Conservation (phyloP, 2,329 filamentous ascomycete species). For the Rosellinia necatrix region DNA sequence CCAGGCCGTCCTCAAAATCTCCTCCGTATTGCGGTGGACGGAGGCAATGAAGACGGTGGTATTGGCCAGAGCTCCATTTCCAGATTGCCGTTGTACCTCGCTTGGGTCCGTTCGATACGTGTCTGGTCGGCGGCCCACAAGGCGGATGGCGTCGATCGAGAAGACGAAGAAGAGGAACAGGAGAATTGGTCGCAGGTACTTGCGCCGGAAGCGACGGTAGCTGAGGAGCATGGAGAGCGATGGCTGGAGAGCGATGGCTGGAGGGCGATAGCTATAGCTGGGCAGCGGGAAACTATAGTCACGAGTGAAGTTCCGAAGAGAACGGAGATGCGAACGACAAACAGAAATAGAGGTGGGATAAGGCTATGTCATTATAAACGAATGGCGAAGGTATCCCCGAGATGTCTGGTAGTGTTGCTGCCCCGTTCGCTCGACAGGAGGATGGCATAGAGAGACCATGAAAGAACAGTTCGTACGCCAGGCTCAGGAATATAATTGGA, state of each 20-base stretch:
- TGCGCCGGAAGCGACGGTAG: conserved; percentile 44
- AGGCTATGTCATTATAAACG: conserved; percentile 29
- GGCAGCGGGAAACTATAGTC: not conserved
- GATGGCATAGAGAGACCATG: conserved; percentile 13
- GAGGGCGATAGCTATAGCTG: no score
- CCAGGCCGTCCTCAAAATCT: conserved; percentile 64
- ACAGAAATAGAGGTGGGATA: conserved; percentile 1
- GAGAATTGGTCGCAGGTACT: conserved; percentile 42
- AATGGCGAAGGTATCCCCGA: conserved; percentile 4
- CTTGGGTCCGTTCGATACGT: conserved; percentile 37
- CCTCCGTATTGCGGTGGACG: conserved; percentile 69
- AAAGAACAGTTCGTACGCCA: conserved; percentile 1
- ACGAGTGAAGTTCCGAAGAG: not conserved
- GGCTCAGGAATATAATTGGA: conserved; percentile 12
- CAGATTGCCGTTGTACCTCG: conserved; percentile 29
- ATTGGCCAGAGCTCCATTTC: conserved; percentile 27
- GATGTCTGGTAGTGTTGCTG: not conserved
- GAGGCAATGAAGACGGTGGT: conserved; percentile 65
- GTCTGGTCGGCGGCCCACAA: conserved; percentile 39
- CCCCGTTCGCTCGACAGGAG: conserved; percentile 14
- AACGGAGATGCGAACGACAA: not conserved
- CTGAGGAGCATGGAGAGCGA: conserved; percentile 43
- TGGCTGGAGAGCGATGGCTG: conserved; percentile 5
- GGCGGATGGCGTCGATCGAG: conserved; percentile 41
- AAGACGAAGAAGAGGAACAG: conserved; percentile 41